Conservation (phyloP, 1,284 basidiomycete genomes). For the Lentinula novae-zelandiae region DNA sequence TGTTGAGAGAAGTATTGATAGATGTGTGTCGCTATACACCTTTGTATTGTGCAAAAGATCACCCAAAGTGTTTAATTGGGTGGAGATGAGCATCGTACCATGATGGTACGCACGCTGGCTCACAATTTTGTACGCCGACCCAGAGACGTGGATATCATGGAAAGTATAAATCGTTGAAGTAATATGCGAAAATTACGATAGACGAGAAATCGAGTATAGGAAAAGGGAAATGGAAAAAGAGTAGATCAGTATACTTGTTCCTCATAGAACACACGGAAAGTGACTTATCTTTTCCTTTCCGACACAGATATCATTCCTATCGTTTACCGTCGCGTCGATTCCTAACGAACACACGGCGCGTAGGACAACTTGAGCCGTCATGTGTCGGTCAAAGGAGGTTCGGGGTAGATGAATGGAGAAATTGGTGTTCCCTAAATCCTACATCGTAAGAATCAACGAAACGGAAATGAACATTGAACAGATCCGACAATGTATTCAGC, state of each 20-base stretch:
- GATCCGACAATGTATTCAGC: no score
- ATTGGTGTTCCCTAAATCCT: constrained; percentile 98
- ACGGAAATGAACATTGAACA: no score
- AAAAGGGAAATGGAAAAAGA: background rate
- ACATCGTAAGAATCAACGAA: constrained; percentile 3
- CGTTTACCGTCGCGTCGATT: constrained; percentile 78
- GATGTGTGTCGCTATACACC: constrained; percentile 36
- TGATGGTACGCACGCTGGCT: constrained; percentile 94
- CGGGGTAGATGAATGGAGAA: constrained; percentile 93
- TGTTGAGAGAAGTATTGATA: background rate
- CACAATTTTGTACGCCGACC: constrained; percentile 96
- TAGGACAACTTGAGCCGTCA: constrained; percentile 77
- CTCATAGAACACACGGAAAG: background rate
- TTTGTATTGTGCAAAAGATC: constrained; percentile 70
- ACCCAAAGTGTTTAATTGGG: constrained; percentile 68
- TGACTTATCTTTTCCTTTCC: constrained; percentile 83
- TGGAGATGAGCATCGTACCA: constrained; percentile 97
- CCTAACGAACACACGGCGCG: constrained; percentile 76
- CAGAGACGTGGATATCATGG: constrained; percentile 75
- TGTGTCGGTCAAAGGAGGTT: constrained; percentile 74
- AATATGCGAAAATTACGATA: background rate
- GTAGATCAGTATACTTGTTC: background rate
- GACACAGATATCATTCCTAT: constrained; percentile 88
- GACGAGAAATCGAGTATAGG: background rate
- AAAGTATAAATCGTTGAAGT: background rate